Evolutionary conservation across 805 yeast species (phyloP), one percentile per base, ranked within the genome.

Genomic region (Saturnispora halmiae): DNA sequence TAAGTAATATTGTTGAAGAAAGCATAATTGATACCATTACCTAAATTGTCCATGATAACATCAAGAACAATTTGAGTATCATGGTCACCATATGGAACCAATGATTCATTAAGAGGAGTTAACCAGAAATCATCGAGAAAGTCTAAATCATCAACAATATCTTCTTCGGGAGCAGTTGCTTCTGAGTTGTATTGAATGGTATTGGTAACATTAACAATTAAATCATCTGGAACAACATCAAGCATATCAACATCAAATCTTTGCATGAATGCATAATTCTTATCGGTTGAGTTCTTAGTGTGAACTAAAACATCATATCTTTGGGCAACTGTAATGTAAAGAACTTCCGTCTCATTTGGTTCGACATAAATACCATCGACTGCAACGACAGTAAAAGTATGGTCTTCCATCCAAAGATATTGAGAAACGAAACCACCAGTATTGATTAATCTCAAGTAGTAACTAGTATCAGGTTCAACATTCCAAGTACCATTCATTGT

Each of bases 401-500:
- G 96, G 61, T 79, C 95, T 64, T 90, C 94, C 58, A 92, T 75
- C 68, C 78, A 83, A 54, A 92, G 61, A 63, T 81, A 85, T 63
- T 87, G 95, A 6, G 96, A 86, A 7, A 83, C 83, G 59, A 92
- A 88, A 28, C 95, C 90, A 58, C 96, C 97, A 49, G 77, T 71
- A 64, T 90, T 92, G 54, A 82, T 72, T 42, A 92, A 63, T 58
- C 95, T 75, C 47, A 92, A 51, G 51, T 82, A 65, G 60, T 92
- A 92, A 14, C 96, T 88, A 29, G 77, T 86, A 64, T 77, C 77
- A 6, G 97, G 95, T 65, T 83, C 56, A 42, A 90, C 94, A 7
- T 64, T 49, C 82, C 86, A 77, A n/a, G 88, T 74, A 55, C 73
- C 66, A 61, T 82, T 81, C 54, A 69, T 73, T 10, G 95, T 79